phyloP scores from a whole-genome alignment of 176 grass and related monocot species.

The Zea mays region DNA sequence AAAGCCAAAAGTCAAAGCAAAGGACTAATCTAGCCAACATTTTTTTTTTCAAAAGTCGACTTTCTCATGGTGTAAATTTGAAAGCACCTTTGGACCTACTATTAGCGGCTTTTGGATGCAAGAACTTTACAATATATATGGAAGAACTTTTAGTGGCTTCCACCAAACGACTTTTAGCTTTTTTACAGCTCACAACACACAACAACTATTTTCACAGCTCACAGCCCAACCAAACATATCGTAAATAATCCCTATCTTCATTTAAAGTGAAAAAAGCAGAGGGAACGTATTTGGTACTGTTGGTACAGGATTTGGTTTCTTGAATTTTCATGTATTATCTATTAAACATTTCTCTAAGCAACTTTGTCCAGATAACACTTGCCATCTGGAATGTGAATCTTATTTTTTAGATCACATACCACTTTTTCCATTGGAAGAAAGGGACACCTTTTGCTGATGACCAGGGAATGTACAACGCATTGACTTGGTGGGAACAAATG shows the following conservation, averaged over 20 bases:
- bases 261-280: slow-evolving; percentile 9
- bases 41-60: too few relatives aligned
- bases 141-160: too few relatives aligned
- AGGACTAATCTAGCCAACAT: too few relatives aligned
- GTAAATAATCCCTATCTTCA: background rate
- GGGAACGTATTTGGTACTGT: background rate
- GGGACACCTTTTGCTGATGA: slow-evolving; percentile 77
- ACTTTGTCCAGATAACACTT: slow-evolving; percentile 3
- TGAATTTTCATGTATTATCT: background rate
- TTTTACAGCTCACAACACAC: too few relatives aligned
- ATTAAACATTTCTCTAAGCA: slow-evolving; percentile 19
- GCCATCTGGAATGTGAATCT: slow-evolving; percentile 21
- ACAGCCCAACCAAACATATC: too few relatives aligned
- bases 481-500: slow-evolving; percentile 92
- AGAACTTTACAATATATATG: too few relatives aligned
- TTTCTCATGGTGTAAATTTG: too few relatives aligned
- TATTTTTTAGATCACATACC: slow-evolving; percentile 71
- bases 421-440: slow-evolving; percentile 88
- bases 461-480: slow-evolving; percentile 66
- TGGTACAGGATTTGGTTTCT: background rate
- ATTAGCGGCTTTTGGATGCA: too few relatives aligned
- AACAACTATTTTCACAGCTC: too few relatives aligned
- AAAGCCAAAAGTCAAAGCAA: too few relatives aligned
- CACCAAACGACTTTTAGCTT: too few relatives aligned
- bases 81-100: too few relatives aligned